phyloP scores from a whole-genome alignment of 1,284 basidiomycete genomes.

The Coniophora puteana region DNA sequence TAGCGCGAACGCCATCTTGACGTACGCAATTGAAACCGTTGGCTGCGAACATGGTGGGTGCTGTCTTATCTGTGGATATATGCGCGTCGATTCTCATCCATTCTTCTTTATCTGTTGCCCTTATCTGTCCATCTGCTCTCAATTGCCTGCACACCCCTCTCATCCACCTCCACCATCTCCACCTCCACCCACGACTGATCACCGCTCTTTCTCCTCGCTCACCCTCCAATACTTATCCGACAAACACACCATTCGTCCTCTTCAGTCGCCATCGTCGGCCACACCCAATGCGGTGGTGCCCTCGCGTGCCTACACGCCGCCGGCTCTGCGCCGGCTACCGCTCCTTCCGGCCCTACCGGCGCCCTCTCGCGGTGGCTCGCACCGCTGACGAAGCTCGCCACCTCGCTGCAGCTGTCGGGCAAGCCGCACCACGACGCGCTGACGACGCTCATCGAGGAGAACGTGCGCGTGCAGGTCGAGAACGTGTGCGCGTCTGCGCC shows the following conservation, averaged over 20 bases:
- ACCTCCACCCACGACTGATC: too few relatives aligned
- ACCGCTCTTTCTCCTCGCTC: too few relatives aligned
- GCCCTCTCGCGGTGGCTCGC: conserved; percentile 71
- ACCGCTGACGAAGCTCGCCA: conserved; percentile 61
- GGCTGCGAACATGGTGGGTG: conserved; percentile 78
- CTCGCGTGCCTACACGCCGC: conserved; percentile 53
- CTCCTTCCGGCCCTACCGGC: conserved; percentile 34
- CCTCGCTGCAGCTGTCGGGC: conserved; percentile 42
- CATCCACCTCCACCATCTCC: too few relatives aligned
- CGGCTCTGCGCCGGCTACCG: conserved; percentile 18
- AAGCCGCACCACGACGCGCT: conserved; percentile 41
- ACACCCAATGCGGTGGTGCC: conserved; percentile 80
- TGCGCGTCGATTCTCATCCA: background rate
- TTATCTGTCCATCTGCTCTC: too few relatives aligned
- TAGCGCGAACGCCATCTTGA: conserved; percentile 74
- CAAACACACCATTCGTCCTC: conserved; percentile 17
- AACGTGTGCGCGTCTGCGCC: conserved; percentile 65
- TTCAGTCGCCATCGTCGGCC: conserved; percentile 77
- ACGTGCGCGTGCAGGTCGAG: conserved; percentile 74
- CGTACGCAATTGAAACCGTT: conserved; percentile 77
- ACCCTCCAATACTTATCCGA: too few relatives aligned
- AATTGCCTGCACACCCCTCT: conserved; percentile 11
- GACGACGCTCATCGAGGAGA: conserved; percentile 65
- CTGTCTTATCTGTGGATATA: conserved; percentile 17
- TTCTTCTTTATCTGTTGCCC: background rate